Evolutionary conservation across 345 rosid genomes (phyloP), one percentile per base, ranked within the genome.

Genomic region (Salix caprea): DNA sequence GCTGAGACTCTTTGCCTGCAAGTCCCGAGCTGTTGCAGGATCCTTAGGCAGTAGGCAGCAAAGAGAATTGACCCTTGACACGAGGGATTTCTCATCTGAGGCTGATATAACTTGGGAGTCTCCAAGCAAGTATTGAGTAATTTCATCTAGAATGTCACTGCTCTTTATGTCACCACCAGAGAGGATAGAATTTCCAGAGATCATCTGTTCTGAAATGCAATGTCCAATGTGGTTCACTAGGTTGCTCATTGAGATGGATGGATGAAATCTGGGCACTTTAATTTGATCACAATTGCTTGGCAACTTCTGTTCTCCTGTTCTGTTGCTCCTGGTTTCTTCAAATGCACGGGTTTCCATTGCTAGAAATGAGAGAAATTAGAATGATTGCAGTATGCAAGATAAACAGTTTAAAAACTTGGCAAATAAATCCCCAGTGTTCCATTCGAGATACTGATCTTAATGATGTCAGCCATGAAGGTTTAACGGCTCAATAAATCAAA

Each of bases 41-140:
- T 95, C 97, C 81, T 90, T 93, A 83, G 91, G 96, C 84, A 95
- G 72, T 64, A 95, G 94, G 89, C 94, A 91, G 82, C 87, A 93
- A 28, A 95, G 91, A 81, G 99, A 95, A 83, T 95, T 90, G 77
- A 95, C 98, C 81, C 98, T 89, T 42, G 99, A 87, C 96, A 93
- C 91, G 56, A 93, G 93, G 75, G 82, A 87, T 76, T 91, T 89
- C 88, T 95, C 99, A 73, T 95, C 98, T 24, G 96, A 89, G 21
- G 87, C 72, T 67, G 91, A 67, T 42, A 89, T 84, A 16, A 83
- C 79, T 71, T 91, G 98, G 71, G 88, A 83, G 73, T 95, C 97
- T 71, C 90, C 90, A 23, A 95, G 90, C 75, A 93, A 86, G 77
- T 87, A 91, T 79, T 90, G 97, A 48, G 93, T 89, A 77, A 95